Base-by-base conservation (phyloP, 768 basidiomycete genomes). In the Mycena filopes region DNA sequence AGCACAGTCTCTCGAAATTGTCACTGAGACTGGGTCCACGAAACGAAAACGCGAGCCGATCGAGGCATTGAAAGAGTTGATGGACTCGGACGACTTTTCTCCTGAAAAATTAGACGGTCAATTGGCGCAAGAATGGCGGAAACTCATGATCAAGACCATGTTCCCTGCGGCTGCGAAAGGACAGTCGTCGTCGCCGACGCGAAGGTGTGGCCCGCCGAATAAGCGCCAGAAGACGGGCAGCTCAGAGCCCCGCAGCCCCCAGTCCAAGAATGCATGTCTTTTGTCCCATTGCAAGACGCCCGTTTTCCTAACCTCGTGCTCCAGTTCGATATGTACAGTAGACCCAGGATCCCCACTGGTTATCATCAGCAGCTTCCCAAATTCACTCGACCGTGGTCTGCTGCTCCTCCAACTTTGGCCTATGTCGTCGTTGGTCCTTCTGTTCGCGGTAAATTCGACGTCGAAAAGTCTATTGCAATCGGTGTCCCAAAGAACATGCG, bases 61-160 rank as follows among this genome's bases (percentile, higher is more conserved):
- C 31, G 23, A 72, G 12, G 55, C 70, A 2, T 43, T 73, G 21
- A 56, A 67, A 28, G 68, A 71, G 16, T 25, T 69, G 49, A 73
- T 75, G 63, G 53, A 66, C 8, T 53, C 68, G 20, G 60, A 70
- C 0, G 65, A 66, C 7, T 79, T 79, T 63, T 65, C 66, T 16
- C 79, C 82, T 28, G 74, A 38, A 74, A 78, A 23, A n/a, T 72
- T 90, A 25, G 70, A 58, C 15, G 85, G 81, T 1, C 77, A 79
- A 20, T 72, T 79, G 15, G 87, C 88, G 1, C 81, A 89, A 43
- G 82, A 83, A 54, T 92, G 88, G 85, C 81, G 87, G 41, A 76
- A 73, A 23, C 71, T 84, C 18, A 74, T 89, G 60, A 71, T 92
- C 50, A 74, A 81, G 26, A 74, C 77, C n/a, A 92, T 92, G 88